A percentile compares a stretch with the other conserved stretches of the same genome.
Evolutionary conservation across 2,329 filamentous ascomycete species (phyloP).

Genomic region (Penicillium italicum): DNA sequence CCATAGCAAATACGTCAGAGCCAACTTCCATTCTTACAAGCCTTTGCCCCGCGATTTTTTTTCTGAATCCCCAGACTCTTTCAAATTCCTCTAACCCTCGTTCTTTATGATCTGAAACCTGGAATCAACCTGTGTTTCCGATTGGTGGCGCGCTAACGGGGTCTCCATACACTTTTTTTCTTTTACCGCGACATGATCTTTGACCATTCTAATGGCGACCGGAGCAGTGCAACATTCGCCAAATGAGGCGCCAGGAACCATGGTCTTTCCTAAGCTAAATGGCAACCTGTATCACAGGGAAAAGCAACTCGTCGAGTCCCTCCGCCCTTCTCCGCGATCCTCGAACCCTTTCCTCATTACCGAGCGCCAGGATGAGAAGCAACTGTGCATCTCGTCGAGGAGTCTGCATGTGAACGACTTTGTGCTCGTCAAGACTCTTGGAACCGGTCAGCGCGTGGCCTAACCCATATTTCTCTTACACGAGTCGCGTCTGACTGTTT

Average conservation of each 20-base stretch:
- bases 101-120: constrained; percentile 8
- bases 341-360: constrained; percentile 39
- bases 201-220: constrained; percentile 39
- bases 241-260: constrained; percentile 27
- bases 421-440: constrained; percentile 47
- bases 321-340: constrained; percentile 29
- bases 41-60: constrained; percentile 6
- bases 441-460: constrained; percentile 42
- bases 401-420: constrained; percentile 45
- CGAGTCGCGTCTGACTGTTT: background rate
- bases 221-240: constrained; percentile 38
- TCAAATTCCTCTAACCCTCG: constrained; percentile 1
- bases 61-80: background rate
- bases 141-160: constrained; percentile 26
- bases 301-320: constrained; percentile 29
- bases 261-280: constrained; percentile 14
- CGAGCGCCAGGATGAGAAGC: constrained; percentile 37
- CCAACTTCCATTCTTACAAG: constrained; percentile 10
- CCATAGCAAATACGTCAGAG: constrained; percentile 25
- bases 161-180: constrained; percentile 18
- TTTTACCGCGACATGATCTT: constrained; percentile 29
- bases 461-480: background rate
- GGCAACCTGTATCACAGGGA: constrained; percentile 29
- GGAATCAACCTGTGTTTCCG: constrained; percentile 15
- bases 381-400: constrained; percentile 37